Percentiles rank a stretch among this genome's conserved stretches.
These are phyloP conservation scores for Penicillium angulare DNA, from an alignment of 495 filamentous ascomycete species.

Conservation along the genomic window DNA sequence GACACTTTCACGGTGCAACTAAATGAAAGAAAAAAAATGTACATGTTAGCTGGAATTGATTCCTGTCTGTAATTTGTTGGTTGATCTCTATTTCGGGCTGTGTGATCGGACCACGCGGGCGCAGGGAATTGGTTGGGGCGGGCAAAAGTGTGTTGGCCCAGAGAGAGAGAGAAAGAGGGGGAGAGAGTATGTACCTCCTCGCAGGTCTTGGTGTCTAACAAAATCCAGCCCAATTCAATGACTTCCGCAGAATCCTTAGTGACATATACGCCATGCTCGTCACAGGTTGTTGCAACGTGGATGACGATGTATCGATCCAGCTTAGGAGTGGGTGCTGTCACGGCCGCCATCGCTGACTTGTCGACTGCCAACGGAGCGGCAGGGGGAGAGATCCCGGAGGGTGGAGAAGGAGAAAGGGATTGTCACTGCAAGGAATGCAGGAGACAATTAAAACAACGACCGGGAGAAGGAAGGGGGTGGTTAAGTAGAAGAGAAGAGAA, in stretches of 20 bases:
- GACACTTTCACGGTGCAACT: slow-evolving; percentile 93
- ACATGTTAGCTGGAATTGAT: neutral
- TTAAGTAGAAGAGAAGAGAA: slow-evolving; percentile 28
- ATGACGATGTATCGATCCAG: slow-evolving; percentile 96
- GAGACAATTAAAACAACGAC: slow-evolving; percentile 36
- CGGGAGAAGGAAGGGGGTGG: slow-evolving; percentile 17
- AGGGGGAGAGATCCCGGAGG: slow-evolving; percentile 23
- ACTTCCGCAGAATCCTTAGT: slow-evolving; percentile 99
- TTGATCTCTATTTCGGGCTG: too few relatives aligned
- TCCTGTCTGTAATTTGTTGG: slow-evolving; percentile 7
- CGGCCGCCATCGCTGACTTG: slow-evolving; percentile 46
- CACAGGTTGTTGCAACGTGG: slow-evolving; percentile 97
- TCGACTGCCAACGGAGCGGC: slow-evolving; percentile 30
- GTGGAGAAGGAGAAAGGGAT: slow-evolving; percentile 14
- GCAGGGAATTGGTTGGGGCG: slow-evolving; percentile 15
- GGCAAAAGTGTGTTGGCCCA: slow-evolving; percentile 49
- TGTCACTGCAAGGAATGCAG: slow-evolving; percentile 37
- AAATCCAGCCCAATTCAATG: slow-evolving; percentile 97
- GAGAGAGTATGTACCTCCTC: slow-evolving; percentile 88
- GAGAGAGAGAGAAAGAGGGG: too few relatives aligned
- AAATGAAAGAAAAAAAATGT: slow-evolving; percentile 15
- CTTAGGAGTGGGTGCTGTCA: slow-evolving; percentile 56
- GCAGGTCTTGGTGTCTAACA: slow-evolving; percentile 84
- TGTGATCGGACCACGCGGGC: neutral
- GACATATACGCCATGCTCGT: slow-evolving; percentile 98